Base-by-base conservation (phyloP, 2,329 filamentous ascomycete species). In the Verticillium longisporum region DNA sequence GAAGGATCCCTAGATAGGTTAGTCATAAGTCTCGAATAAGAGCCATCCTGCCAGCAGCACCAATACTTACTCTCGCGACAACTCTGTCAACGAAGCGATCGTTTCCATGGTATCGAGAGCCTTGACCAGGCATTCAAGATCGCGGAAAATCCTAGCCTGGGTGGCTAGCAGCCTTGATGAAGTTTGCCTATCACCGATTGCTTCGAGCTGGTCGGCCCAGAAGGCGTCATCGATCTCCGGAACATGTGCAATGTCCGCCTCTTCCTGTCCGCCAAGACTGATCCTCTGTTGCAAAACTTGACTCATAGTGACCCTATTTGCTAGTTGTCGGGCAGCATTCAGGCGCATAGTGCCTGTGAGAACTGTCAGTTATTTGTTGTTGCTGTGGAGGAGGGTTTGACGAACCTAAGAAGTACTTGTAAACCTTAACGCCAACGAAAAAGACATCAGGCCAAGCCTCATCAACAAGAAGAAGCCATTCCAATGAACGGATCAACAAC, bases 371-470 rank as follows among this genome's bases (percentile, higher is more conserved):
- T 66, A 66, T 9, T 65, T 69, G 72, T 55, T 61, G 41, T 15
- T 73, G 74, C 5, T n/a, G 31, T 7, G 18, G 26, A 41, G 50
- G 3, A 34, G 14, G 26, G 58, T 15, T 33, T 61, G 38, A 83
- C 91, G 80, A 84, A 96, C 92, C 83, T 56, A 96, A 81, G 69
- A 97, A 92, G 63, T 88, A 87, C 69, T 90, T 90, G 76, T 97
- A 91, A n/a, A 93, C 83, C 67, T 86, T 82, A 34, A 85, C 84
- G 53, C 91, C 87, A 61, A 86, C 80, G 18, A 78, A 75, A 68
- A 94, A 91, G 26, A 91, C 87, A 61, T 88, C 81, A 15, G 82
- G 78, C 88, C 89, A 93, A 60, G 90, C 82, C 13, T 84, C 88
- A 57, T 89, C 85, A 9, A 94, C 83, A 61, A 91, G 82, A 61